A percentile compares a stretch with the other conserved stretches of the same genome.
Conservation (phyloP, 2,329 filamentous ascomycete genomes). For the Exophiala sp. region DNA sequence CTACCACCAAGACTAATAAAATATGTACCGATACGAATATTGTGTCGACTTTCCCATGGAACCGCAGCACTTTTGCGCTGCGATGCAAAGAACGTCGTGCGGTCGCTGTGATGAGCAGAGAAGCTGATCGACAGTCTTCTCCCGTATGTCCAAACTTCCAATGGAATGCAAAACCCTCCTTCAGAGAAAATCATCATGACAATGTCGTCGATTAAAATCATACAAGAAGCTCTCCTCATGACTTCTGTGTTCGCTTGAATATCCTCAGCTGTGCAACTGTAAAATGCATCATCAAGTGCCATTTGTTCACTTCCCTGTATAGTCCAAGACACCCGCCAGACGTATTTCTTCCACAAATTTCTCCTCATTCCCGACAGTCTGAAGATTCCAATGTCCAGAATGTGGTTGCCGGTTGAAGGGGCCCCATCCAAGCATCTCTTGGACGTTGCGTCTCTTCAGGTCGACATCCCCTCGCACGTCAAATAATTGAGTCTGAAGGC, state of each 20-base stretch:
- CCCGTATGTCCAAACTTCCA: too few relatives aligned
- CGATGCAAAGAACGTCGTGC: too few relatives aligned
- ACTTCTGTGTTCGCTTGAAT: background rate
- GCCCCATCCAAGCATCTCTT: slow-evolving; percentile 33
- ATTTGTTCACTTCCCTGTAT: slow-evolving; percentile 21
- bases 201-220: background rate
- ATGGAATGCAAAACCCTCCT: background rate
- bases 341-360: slow-evolving; percentile 42
- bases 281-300: slow-evolving; percentile 3
- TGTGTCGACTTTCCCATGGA: background rate
- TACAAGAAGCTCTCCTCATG: background rate
- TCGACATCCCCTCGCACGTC: slow-evolving; percentile 39
- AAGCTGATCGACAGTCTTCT: background rate
- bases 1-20: background rate
- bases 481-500: slow-evolving; percentile 42
- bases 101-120: background rate
- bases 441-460: slow-evolving; percentile 29
- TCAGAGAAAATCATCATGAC: background rate
- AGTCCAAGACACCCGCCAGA: slow-evolving; percentile 41
- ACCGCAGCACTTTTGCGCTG: too few relatives aligned
- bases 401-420: slow-evolving; percentile 35
- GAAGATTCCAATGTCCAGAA: slow-evolving; percentile 43
- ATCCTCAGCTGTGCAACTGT: slow-evolving; percentile 11
- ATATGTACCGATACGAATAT: background rate
- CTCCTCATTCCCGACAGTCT: slow-evolving; percentile 38